Evolutionary conservation across 2,329 filamentous ascomycete species (phyloP), one percentile per base, ranked within the genome.

Genomic region (Fusarium decemcellulare): DNA sequence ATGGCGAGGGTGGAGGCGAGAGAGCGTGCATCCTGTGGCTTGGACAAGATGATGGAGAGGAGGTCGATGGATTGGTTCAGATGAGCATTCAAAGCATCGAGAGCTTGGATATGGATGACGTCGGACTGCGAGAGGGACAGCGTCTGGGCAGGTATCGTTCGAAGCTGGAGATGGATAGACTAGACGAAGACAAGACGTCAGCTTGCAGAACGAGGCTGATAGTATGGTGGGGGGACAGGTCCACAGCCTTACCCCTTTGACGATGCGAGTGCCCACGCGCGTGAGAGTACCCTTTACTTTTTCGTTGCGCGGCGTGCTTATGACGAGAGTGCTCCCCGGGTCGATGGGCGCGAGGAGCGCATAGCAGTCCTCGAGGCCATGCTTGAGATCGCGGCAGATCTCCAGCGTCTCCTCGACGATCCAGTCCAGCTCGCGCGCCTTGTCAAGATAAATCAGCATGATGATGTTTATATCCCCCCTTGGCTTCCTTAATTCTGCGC

Each of bases 271-370:
- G 40, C 96, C 96, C 37, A 97, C 90, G 57, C 96, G 90, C 1
- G 95, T 98, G 64, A 98, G 89, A 74, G 94, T 93, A 16, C 96
- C 96, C 80, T 99, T 99, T 67, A 98, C 90, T 71, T 88, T 90
- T 82, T 99, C 96, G 59, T 93, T 95, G 59, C 95, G 89, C 59
- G 92, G 88, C 14, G 95, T 97, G 66, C 93, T 96, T 71, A 99
- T 87, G 32, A 96, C 95, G 30, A 99, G 88, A 1, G 95, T 99
- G 73, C 91, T 95, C 9, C 94, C 94, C 1, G 92, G 91, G 76
- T 97, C 94, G 68, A 91, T 87, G 2, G 95, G 94, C 8, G 94
- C 92, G 32, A 99, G 89, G 27, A 98, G 87, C 16, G 92, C 90
- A 72, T 94, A 93, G 81, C 95, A 98, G 81, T 98, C 94, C 78